Base-by-base conservation (phyloP, 2,329 filamentous ascomycete species). In the Epicoccum nigrum region DNA sequence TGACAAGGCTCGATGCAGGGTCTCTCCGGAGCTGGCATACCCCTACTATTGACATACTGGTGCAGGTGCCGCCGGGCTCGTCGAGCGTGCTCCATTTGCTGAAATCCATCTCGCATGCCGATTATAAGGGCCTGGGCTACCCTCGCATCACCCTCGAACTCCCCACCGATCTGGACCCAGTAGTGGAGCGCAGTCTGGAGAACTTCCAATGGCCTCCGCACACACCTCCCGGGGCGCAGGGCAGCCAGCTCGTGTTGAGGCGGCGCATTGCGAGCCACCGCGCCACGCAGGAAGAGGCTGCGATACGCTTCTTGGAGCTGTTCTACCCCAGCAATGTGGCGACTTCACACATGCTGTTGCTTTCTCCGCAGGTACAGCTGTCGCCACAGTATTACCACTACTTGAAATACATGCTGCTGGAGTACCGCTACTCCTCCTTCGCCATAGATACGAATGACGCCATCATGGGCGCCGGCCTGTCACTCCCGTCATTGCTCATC, bases 131-230 rank as follows among this genome's bases (percentile, higher is more conserved):
- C 0, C 78, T 88, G 33, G 77, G 81, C 1, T 76, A 83, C 2
- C 92, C 92, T 3, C 86, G 88, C 55, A 77, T 99, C 38, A 96
- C 89, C 2, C 85, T 97, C 41, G 92, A 97, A 67, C 79, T 99
- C 7, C 91, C 92, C 0, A 77, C 83, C 21, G 76, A 84, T 23
- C 76, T 92, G 15, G 90, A 96, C 60, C 71, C 78, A 3, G 79
- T 84, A 2, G 83, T 89, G 4, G 79, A 83, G 43, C 74, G 76
- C 12, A 91, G 86, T 58, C 70, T 96, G 9, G 74, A 83, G 38
- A 70, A 65, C 0, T 90, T 91, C 58, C 75, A 78, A 25, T 94
- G 90, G 87, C 90, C 39, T 80, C 85, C 11, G 52, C 77, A 70
- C 17, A 74, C 74, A 54, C 72, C 76, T n/a, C 80, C 76, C 8